Evolutionary conservation across 768 basidiomycete species (phyloP), one percentile per base, ranked within the genome.

Genomic region (Tulasnella sp.): DNA sequence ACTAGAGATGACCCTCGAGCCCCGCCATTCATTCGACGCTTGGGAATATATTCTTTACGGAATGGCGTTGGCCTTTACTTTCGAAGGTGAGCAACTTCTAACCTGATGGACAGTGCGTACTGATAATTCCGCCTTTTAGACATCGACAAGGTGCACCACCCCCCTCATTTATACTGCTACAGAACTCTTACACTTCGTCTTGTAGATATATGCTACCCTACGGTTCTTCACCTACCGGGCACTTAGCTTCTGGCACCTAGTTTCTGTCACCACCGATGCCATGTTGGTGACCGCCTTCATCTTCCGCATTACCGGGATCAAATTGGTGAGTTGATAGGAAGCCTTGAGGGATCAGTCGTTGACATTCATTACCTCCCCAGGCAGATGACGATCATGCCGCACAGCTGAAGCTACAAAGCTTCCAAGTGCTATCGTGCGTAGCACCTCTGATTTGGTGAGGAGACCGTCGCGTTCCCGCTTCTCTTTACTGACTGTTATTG

Each of bases 1-100:
- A 2, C 67, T 89, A 23, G 81, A 61, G 39, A 61, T 91, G 63
- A 77, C 78, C 46, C 65, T 89, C 25, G 77, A 83, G 61, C 75
- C 80, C 11, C 66, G 70, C 8, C 74, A 73, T 35, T 63, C 64
- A n/a, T 72, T 91, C 21, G 91, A 94, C 65, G 70, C 65, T 42
- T 96, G 85, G 83, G 93, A 97, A 69, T 69, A 81, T 50, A 64
- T 81, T 8, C 72, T 97, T 25, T 97, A 97, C 65, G 64, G 81
- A 36, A 76, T 96, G 79, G 77, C 80, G 0, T 64, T 89, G 9
- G 74, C 91, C 0, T 92, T 91, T 61, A 72, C 79, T 15, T 64
- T 86, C 42, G 91, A 96, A 79, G 85, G 90, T 84, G 63, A 59
- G 72, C 3, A 6, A 27, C n/a, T 65, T 59, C 12, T 46, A 21